These are phyloP conservation scores for Aspergillus leporis DNA, from an alignment of 495 filamentous ascomycete species.

Conservation along the genomic window DNA sequence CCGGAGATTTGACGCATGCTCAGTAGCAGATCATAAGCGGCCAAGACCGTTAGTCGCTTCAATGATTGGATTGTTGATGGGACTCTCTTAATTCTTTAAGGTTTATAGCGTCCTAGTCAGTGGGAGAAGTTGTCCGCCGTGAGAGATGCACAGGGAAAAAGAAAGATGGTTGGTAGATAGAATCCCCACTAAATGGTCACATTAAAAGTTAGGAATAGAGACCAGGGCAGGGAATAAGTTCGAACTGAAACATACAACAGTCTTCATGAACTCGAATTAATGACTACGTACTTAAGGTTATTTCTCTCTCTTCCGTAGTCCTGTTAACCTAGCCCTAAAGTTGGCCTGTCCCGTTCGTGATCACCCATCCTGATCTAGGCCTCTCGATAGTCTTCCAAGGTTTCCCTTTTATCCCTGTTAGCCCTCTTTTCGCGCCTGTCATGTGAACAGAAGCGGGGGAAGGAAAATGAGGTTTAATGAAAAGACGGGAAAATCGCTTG, in stretches of 20 bases:
- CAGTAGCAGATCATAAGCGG: constrained; percentile 6
- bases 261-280: too few species aligned
- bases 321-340: too few species aligned
- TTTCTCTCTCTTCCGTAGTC: too few species aligned
- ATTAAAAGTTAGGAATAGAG: too few species aligned
- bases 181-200: too few species aligned
- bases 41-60: constrained; percentile 6
- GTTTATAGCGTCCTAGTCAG: background rate
- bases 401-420: background rate
- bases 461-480: background rate
- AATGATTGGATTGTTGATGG: background rate
- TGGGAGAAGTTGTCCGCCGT: background rate
- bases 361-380: background rate
- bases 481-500: too few species aligned
- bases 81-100: background rate
- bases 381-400: background rate
- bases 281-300: too few species aligned
- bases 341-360: too few species aligned
- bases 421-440: background rate
- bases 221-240: too few species aligned
- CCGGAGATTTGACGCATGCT: constrained; percentile 6
- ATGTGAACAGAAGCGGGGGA: background rate
- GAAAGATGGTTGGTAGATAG: too few species aligned
- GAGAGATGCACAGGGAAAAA: too few species aligned
- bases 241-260: too few species aligned